phyloP scores from a whole-genome alignment of 305 asterid genomes.

The Solanum hybrid region DNA sequence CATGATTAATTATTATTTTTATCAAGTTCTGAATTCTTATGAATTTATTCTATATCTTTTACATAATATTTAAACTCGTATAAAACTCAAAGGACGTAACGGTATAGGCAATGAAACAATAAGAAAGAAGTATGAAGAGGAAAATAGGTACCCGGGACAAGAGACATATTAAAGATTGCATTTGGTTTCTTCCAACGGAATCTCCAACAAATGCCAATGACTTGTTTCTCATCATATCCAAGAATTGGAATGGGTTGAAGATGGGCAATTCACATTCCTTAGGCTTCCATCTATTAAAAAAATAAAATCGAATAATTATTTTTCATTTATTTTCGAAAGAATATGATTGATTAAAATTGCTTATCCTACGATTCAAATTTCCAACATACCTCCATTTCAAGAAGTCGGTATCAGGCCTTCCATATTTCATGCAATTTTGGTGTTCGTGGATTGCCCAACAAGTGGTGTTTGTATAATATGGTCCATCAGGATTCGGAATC shows the following conservation, averaged over 20 bases:
- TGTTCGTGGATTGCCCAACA: conserved; percentile 43
- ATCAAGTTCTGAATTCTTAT: neutral
- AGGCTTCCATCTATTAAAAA: conserved; percentile 37
- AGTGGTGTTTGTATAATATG: conserved; percentile 32
- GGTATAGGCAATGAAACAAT: neutral
- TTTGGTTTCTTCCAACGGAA: conserved; percentile 54
- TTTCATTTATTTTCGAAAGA: neutral
- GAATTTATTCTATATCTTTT: neutral
- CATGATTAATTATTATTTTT: neutral
- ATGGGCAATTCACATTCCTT: conserved; percentile 42
- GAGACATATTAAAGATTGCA: conserved; percentile 75
- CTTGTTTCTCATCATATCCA: conserved; percentile 38
- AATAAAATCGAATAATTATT: neutral
- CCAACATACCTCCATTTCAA: conserved; percentile 2
- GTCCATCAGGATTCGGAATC: conserved; percentile 30
- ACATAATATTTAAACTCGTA: neutral
- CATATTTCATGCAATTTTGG: conserved; percentile 53
- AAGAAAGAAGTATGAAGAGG: neutral
- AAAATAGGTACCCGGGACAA: conserved; percentile 37
- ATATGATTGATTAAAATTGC: neutral
- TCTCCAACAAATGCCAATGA: conserved; percentile 61
- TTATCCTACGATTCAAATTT: neutral
- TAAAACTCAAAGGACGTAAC: too few species aligned
- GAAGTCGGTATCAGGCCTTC: conserved; percentile 41
- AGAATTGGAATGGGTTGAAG: conserved; percentile 39